phyloP scores from a whole-genome alignment of 2,329 filamentous ascomycete genomes.

The Talaromyces marneffei region DNA sequence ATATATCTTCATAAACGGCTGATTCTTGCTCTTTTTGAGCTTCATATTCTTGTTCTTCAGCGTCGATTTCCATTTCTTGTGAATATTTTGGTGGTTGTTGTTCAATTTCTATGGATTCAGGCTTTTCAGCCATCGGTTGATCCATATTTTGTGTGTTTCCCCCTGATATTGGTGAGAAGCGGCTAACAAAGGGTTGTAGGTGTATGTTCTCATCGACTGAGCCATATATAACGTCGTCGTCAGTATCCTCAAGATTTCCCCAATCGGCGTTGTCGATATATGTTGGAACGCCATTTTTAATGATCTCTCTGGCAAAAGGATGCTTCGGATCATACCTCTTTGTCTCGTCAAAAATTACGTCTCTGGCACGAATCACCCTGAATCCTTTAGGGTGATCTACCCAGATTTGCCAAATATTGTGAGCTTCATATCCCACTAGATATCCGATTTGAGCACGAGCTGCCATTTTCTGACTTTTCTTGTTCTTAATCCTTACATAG shows the following conservation, averaged over 20 bases:
- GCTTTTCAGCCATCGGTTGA: no score
- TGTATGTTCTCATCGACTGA: no score
- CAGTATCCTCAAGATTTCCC: background rate
- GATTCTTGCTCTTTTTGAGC: no score
- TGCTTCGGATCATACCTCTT: background rate
- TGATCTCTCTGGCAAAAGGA: background rate
- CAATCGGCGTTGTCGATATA: background rate
- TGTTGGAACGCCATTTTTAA: background rate
- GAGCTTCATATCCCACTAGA: background rate
- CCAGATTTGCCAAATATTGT: background rate
- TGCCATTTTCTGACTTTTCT: background rate
- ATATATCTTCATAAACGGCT: no score
- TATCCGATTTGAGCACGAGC: background rate
- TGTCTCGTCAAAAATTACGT: background rate
- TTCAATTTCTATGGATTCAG: no score
- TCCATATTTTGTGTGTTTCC: no score
- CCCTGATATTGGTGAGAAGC: no score
- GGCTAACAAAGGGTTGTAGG: no score
- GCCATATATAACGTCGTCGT: no score
- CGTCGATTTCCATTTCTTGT: no score
- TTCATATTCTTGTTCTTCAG: no score
- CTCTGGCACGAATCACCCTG: background rate
- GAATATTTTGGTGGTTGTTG: no score
- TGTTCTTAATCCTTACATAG: background rate
- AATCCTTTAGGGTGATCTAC: background rate